Conservation (phyloP, 768 basidiomycete species). For the Boletellus ananiceps region DNA sequence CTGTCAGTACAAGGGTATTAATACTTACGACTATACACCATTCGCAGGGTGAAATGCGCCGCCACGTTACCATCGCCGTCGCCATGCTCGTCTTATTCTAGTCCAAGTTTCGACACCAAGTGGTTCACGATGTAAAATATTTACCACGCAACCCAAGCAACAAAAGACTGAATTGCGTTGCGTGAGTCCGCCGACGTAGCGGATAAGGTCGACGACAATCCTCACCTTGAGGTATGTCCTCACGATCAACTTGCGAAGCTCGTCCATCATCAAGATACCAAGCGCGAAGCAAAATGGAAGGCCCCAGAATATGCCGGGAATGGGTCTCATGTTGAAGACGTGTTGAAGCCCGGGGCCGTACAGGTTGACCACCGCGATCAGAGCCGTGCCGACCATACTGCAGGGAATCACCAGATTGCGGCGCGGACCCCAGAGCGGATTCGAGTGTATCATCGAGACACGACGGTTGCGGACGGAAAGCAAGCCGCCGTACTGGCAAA, state of each 20-base stretch:
- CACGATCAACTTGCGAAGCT: conserved; percentile 42
- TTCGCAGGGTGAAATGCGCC: no score
- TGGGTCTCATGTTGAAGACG: conserved; percentile 35
- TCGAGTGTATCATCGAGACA: conserved; percentile 24
- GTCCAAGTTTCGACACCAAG: no score
- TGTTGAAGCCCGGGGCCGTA: conserved; percentile 32
- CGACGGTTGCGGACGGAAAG: conserved; percentile 28
- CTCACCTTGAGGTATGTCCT: conserved; percentile 41
- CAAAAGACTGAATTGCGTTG: conserved; percentile 13
- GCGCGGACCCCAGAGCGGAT: conserved; percentile 36
- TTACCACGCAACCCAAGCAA: conserved; percentile 25
- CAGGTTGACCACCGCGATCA: conserved; percentile 32
- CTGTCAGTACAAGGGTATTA: no score
- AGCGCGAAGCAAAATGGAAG: conserved; percentile 39
- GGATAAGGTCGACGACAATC: neutral
- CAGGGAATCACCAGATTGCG: conserved; percentile 32
- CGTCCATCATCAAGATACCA: conserved; percentile 42
- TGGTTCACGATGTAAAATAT: no score
- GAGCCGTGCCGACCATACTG: conserved; percentile 31
- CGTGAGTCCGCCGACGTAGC: neutral
- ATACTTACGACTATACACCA: no score
- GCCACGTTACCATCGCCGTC: no score
- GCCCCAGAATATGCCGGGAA: conserved; percentile 44
- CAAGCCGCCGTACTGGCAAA: conserved; percentile 24
- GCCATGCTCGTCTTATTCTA: no score